Evolutionary conservation across 805 yeast genomes (phyloP).

Genomic region (Spathaspora girioi): DNA sequence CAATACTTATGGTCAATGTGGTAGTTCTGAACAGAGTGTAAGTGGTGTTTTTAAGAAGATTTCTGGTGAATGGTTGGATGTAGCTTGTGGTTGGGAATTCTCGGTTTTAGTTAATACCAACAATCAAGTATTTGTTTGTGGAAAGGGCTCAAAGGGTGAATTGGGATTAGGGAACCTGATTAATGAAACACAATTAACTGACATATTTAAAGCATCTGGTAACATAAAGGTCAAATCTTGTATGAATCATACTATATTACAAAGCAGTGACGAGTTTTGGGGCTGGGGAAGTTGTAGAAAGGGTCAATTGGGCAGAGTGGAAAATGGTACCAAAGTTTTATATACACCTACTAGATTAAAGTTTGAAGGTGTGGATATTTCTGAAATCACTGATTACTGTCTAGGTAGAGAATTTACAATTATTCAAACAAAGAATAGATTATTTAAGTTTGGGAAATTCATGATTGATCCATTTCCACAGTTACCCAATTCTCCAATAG

Average conservation of each 20-base stretch:
- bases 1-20: conserved; percentile 55
- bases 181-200: conserved; percentile 5
- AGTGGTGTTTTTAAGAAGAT: conserved; percentile 13
- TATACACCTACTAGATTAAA: conserved; percentile 21
- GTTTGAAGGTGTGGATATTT: conserved; percentile 7
- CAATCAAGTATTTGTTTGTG: conserved; percentile 49
- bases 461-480: conserved; percentile 1
- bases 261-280: conserved; percentile 38
- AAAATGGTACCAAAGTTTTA: conserved; percentile 6
- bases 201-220: not conserved
- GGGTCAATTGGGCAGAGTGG: conserved; percentile 45
- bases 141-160: conserved; percentile 72
- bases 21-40: conserved; percentile 12
- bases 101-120: conserved; percentile 45
- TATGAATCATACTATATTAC: conserved; percentile 43
- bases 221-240: conserved; percentile 28
- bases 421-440: conserved; percentile 14
- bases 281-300: conserved; percentile 72
- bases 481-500: conserved; percentile 3
- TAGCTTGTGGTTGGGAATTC: conserved; percentile 81
- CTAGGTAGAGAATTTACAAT: conserved; percentile 63
- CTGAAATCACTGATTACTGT: conserved; percentile 13
- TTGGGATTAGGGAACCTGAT: conserved; percentile 46
- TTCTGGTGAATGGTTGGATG: conserved; percentile 37
- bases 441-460: conserved; percentile 17